phyloP scores from a whole-genome alignment of 208 protist species.

The Lotmaria passim region DNA sequence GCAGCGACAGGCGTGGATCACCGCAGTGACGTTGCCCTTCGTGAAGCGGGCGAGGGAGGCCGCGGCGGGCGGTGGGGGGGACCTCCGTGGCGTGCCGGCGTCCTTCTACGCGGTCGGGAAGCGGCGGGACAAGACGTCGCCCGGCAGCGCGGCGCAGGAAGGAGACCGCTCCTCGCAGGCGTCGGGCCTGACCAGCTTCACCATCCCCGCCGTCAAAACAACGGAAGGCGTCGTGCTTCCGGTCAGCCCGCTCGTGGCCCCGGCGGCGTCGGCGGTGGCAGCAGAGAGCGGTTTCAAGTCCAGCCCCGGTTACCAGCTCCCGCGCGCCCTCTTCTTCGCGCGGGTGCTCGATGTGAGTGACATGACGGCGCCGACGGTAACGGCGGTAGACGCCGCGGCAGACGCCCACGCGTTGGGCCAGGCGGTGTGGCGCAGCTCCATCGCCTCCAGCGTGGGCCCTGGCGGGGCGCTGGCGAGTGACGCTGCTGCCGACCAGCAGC shows the following conservation, averaged over 20 bases:
- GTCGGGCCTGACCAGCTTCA: conserved; percentile 17
- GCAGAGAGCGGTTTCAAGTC: not conserved
- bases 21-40: conserved; percentile 1
- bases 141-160: conserved; percentile 18
- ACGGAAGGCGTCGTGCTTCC: not conserved
- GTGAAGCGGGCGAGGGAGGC: not conserved
- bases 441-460: not conserved
- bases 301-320: conserved; percentile 28
- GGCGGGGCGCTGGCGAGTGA: not conserved
- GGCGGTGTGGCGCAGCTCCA: conserved; percentile 22
- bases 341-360: conserved; percentile 56
- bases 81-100: not conserved
- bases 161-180: not conserved
- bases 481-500: not conserved
- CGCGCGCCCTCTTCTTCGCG: conserved; percentile 74
- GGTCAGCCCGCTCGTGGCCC: not conserved
- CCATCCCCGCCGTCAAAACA: not conserved
- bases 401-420: conserved; percentile 3
- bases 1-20: conserved; percentile 27
- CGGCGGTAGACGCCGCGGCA: conserved; percentile 1
- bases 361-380: conserved; percentile 7
- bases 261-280: not conserved
- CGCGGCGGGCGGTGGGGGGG: not conserved
- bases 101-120: conserved; percentile 24
- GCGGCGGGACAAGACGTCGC: conserved; percentile 20